A percentile compares a stretch with the other conserved stretches of the same genome.
phyloP scores from a whole-genome alignment of 768 basidiomycete species.

The Russula dissimulans region DNA sequence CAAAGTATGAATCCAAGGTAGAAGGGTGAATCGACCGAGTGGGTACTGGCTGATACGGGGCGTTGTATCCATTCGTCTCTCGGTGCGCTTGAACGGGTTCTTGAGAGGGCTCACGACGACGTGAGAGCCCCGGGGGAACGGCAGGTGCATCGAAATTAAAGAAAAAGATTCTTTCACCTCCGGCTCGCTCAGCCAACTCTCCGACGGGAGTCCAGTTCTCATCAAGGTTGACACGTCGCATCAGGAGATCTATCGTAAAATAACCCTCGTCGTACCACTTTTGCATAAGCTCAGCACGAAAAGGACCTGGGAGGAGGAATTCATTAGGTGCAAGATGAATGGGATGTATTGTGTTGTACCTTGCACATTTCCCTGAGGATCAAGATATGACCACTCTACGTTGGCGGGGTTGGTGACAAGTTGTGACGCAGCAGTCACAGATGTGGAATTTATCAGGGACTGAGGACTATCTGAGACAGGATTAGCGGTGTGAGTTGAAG shows the following conservation, averaged over 20 bases:
- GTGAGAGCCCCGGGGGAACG: conserved; percentile 46
- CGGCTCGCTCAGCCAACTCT: conserved; percentile 45
- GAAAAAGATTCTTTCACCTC: conserved; percentile 55
- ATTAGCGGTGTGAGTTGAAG: neutral
- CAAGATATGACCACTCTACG: conserved; percentile 87
- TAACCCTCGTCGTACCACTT: conserved; percentile 91
- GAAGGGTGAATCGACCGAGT: conserved; percentile 48
- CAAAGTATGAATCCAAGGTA: conserved; percentile 56
- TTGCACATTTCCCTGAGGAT: conserved; percentile 87
- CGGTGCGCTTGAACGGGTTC: conserved; percentile 33
- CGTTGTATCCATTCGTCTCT: conserved; percentile 34
- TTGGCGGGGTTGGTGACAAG: conserved; percentile 44
- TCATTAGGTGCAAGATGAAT: neutral
- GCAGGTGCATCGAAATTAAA: conserved; percentile 34
- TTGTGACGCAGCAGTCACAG: conserved; percentile 27
- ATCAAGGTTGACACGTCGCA: conserved; percentile 73
- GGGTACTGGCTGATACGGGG: conserved; percentile 61
- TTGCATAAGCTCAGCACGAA: conserved; percentile 84
- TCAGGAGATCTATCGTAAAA: conserved; percentile 71
- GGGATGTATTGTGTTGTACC: conserved; percentile 36
- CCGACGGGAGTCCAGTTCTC: conserved; percentile 57
- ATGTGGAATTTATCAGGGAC: neutral
- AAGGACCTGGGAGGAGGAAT: conserved; percentile 54
- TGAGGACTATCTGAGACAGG: neutral
- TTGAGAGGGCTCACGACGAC: conserved; percentile 41